These are phyloP conservation scores for Dendrothele bispora DNA, from an alignment of 768 basidiomycete species.

Conservation along the genomic window DNA sequence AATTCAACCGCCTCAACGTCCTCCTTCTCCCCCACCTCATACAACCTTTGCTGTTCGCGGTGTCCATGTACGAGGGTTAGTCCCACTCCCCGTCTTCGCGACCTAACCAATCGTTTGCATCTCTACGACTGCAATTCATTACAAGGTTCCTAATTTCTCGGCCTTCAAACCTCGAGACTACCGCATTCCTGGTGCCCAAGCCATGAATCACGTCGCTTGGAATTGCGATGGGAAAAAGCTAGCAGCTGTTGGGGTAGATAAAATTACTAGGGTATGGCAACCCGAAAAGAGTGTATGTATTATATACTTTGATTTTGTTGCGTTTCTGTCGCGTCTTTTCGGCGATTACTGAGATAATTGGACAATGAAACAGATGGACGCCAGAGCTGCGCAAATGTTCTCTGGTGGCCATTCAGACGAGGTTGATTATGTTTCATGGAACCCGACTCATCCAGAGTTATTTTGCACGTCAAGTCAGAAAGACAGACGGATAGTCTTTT, in stretches of 20 bases:
- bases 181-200: constrained; percentile 60
- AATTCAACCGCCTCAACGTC: constrained; percentile 53
- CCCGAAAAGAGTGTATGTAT: constrained; percentile 73
- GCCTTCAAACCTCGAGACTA: constrained; percentile 79
- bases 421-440: constrained; percentile 84
- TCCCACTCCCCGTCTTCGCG: too few species aligned
- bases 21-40: constrained; percentile 71
- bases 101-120: too few species aligned
- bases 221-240: constrained; percentile 81
- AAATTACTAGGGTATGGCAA: constrained; percentile 70
- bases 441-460: constrained; percentile 80
- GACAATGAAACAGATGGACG: constrained; percentile 55
- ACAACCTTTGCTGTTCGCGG: constrained; percentile 70
- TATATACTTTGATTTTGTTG: neutral
- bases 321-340: too few species aligned
- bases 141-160: constrained; percentile 78
- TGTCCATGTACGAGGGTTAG: constrained; percentile 62
- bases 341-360: too few species aligned
- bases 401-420: constrained; percentile 76
- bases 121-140: too few species aligned
- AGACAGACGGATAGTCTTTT: constrained; percentile 75
- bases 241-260: constrained; percentile 82
- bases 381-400: constrained; percentile 61
- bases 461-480: constrained; percentile 80
- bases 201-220: constrained; percentile 81